Evolutionary conservation across 2,329 filamentous ascomycete species (phyloP).

Genomic region (Colletotrichum lindemuthianum): DNA sequence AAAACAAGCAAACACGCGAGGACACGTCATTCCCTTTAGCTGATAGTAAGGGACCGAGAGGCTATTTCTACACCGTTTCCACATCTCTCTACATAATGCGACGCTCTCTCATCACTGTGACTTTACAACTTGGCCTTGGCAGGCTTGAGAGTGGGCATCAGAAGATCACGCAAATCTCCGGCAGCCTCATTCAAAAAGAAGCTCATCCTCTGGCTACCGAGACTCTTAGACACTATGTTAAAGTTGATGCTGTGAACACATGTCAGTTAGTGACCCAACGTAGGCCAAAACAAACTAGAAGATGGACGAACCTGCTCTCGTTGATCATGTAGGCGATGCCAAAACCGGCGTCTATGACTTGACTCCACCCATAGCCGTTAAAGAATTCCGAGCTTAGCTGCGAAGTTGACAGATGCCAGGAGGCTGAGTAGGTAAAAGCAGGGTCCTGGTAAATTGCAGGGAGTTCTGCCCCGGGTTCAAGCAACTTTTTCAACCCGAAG

Average conservation of each 20-base stretch:
- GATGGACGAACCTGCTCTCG: conserved; percentile 79
- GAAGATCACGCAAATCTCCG: conserved; percentile 85
- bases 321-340: conserved; percentile 99
- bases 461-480: conserved; percentile 81
- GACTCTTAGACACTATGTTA: conserved; percentile 93
- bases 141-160: conserved; percentile 80
- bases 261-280: conserved; percentile 24
- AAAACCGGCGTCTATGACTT: conserved; percentile 95
- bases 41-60: not conserved
- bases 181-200: conserved; percentile 96
- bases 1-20: too few species aligned
- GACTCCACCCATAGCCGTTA: conserved; percentile 98
- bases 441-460: conserved; percentile 89
- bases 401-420: conserved; percentile 89
- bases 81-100: not conserved
- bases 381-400: conserved; percentile 97
- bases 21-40: too few species aligned
- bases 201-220: conserved; percentile 93
- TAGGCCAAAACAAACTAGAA: not conserved
- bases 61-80: not conserved
- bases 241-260: conserved; percentile 80
- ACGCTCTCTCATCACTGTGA: not conserved
- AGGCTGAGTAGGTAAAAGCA: conserved; percentile 82
- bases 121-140: conserved; percentile 88
- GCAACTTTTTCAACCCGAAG: conserved; percentile 94